Conservation (phyloP, 306 rosid genomes). For the Fagus crenata region DNA sequence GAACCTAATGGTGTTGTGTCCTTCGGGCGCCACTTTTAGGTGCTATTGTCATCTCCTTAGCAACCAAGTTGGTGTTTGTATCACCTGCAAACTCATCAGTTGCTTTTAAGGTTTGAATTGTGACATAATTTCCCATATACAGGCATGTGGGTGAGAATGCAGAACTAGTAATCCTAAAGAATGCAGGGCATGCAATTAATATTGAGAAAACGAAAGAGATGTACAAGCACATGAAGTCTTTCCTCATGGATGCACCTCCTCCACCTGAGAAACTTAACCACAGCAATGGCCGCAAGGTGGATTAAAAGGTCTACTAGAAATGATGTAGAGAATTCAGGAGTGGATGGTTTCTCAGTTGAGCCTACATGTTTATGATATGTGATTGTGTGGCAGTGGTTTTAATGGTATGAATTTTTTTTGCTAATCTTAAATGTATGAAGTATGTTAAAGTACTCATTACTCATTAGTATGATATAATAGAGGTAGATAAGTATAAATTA, state of each 20-base stretch:
- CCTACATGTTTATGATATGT: not conserved
- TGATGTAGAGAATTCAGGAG: constrained; percentile 16
- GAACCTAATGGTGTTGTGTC: too few species aligned
- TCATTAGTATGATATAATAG: too few species aligned
- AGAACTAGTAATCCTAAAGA: constrained; percentile 60
- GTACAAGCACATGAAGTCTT: constrained; percentile 52
- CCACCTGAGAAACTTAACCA: constrained; percentile 32
- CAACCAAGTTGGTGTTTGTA: too few species aligned
- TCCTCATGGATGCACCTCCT: constrained; percentile 49
- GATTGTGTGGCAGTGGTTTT: not conserved
- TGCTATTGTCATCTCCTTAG: not conserved
- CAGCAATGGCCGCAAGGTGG: constrained; percentile 52
- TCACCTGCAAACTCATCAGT: not conserved
- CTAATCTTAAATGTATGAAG: too few species aligned
- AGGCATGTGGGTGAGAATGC: constrained; percentile 78
- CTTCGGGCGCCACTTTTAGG: too few species aligned
- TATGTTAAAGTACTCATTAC: not conserved
- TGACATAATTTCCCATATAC: constrained; percentile 1
- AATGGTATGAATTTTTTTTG: too few species aligned
- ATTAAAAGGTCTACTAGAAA: constrained; percentile 29
- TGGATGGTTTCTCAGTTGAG: constrained; percentile 6
- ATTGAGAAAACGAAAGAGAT: constrained; percentile 75
- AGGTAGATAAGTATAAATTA: too few species aligned
- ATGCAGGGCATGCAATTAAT: constrained; percentile 86
- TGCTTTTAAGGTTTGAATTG: not conserved